Evolutionary conservation across 208 protist species (phyloP), one percentile per base, ranked within the genome.

Genomic region (Trypanosoma theileri): DNA sequence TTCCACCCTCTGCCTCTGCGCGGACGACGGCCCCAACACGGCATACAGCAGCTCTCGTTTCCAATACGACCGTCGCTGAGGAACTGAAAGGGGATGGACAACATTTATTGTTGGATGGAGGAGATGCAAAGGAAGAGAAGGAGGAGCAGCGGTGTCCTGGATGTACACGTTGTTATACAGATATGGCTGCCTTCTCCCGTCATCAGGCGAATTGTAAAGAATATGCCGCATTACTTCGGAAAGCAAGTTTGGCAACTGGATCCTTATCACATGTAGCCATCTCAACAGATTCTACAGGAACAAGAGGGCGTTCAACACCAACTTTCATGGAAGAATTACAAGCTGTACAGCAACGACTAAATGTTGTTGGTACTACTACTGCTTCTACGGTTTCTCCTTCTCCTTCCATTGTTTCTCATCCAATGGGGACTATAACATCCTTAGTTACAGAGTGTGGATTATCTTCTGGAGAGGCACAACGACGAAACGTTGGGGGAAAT

Each of bases 1-100:
- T 16, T 35, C 10, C 19, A 12, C 48, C 3, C 10, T 14, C 24
- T 81, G 46, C 76, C 61, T 42, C 66, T 17, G 60, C 45, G 26
- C 8, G 7, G 1, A 59, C 28, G 1, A 57, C 41, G 1, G 12
- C n/a, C 3, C 31, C 26, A 56, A 24, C 2, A n/a, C 13, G 44
- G 9, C 1, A 17, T 48, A 17, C 13, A 48, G 44, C 2, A n/a
- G 13, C 16, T 48, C 11, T 17, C 3, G 9, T 48, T 11, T 48
- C 44, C 16, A n/a, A 12, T 48, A n/a, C 6, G 9, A 45, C 44
- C 11, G 10, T 9, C 11, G 44, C 44, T 48, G 44, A 48, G 9
- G 44, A 48, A 48, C 13, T 4, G 1, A 1, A 41, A 21, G 48
- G 55, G 8, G 48, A 66, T 14, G 22, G 53, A 13, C 9, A 41